phyloP scores from a whole-genome alignment of 495 filamentous ascomycete species.

The Annulohypoxylon maeteangense region DNA sequence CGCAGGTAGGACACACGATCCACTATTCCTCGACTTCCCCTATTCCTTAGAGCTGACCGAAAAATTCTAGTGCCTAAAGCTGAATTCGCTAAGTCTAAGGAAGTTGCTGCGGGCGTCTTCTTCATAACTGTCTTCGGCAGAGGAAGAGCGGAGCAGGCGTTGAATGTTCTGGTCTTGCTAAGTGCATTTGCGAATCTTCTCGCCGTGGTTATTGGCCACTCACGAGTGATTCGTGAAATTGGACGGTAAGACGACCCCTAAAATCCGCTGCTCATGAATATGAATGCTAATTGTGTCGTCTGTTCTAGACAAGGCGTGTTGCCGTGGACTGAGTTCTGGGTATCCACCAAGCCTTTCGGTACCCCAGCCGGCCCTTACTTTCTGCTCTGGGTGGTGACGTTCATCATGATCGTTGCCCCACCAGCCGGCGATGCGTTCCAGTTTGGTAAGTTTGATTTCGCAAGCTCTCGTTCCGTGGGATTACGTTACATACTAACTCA shows the following conservation, averaged over 20 bases:
- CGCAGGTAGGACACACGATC: constrained; percentile 45
- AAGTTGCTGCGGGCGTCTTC: constrained; percentile 67
- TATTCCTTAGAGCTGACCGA: constrained; percentile 12
- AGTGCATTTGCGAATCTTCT: constrained; percentile 73
- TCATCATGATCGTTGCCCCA: constrained; percentile 73
- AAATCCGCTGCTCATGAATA: background rate
- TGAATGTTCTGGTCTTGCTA: constrained; percentile 71
- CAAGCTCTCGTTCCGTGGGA: too few species aligned
- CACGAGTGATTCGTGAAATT: constrained; percentile 69
- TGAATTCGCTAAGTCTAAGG: constrained; percentile 62
- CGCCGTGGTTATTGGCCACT: constrained; percentile 66
- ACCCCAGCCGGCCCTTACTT: constrained; percentile 70
- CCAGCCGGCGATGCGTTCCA: constrained; percentile 77
- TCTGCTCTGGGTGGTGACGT: constrained; percentile 67
- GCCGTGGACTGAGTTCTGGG: constrained; percentile 71
- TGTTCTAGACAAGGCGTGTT: constrained; percentile 69
- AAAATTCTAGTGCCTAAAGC: constrained; percentile 57
- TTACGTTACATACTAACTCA: constrained; percentile 18
- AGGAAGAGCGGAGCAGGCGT: constrained; percentile 58
- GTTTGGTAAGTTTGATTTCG: constrained; percentile 52
- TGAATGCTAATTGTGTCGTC: background rate
- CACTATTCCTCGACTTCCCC: background rate
- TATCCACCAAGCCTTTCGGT: constrained; percentile 70
- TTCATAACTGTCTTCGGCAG: constrained; percentile 69
- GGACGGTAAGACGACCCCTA: constrained; percentile 53